These are phyloP conservation scores for Leccinum longicurvipes DNA, from an alignment of 768 basidiomycete genomes.

Conservation along the genomic window DNA sequence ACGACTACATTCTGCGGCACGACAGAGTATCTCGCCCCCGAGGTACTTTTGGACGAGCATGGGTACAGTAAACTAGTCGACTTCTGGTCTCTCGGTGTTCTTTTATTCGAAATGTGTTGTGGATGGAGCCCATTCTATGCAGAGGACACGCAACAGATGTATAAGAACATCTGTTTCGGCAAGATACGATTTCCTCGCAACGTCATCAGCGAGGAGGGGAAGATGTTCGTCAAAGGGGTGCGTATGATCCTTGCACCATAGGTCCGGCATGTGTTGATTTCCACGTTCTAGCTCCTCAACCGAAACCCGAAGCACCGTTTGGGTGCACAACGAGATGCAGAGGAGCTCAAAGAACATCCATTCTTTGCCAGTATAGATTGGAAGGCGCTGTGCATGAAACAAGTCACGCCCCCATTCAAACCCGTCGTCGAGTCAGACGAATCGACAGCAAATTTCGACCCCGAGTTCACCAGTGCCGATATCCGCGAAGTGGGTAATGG, in stretches of 20 bases:
- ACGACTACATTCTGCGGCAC: constrained; percentile 99
- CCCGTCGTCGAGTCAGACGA: constrained; percentile 98
- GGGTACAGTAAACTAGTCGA: constrained; percentile 99
- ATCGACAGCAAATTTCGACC: constrained; percentile 96
- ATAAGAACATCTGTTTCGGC: constrained; percentile 97
- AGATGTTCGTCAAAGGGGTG: constrained; percentile 98
- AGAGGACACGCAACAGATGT: constrained; percentile 99
- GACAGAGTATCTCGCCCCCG: constrained; percentile 97
- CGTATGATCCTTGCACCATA: constrained; percentile 35
- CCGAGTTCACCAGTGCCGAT: constrained; percentile 94
- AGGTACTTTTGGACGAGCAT: constrained; percentile 97
- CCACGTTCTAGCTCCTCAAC: constrained; percentile 74
- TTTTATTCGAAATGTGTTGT: constrained; percentile 99
- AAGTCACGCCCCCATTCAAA: constrained; percentile 96
- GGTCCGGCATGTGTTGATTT: constrained; percentile 13
- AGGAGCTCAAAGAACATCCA: constrained; percentile 91
- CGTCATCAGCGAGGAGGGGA: constrained; percentile 96
- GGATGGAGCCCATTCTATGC: constrained; percentile 99
- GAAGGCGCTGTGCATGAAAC: constrained; percentile 79
- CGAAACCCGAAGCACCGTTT: constrained; percentile 98
- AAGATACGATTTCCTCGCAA: constrained; percentile 98
- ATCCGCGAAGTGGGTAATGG: constrained; percentile 65
- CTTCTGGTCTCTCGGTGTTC: constrained; percentile 95
- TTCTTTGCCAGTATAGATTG: constrained; percentile 95
- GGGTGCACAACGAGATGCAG: constrained; percentile 86